Evolutionary conservation across 1,139 yeast species (phyloP).

Genomic region (Citeromyces hawaiiensis): DNA sequence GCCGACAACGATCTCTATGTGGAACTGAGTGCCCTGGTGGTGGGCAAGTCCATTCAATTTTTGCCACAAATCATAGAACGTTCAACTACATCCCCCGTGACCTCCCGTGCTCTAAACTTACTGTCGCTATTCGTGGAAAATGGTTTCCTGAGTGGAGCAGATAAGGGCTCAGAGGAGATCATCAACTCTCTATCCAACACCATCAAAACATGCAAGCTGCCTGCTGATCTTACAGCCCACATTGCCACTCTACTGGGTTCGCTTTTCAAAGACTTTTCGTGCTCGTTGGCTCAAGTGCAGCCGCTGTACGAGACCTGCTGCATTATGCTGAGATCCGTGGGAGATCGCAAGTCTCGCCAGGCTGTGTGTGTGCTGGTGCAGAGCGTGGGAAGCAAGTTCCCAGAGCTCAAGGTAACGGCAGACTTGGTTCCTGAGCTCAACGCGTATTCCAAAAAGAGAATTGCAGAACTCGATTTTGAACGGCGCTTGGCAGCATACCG

Average conservation of each 20-base stretch:
- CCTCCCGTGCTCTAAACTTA: slow-evolving; percentile 37
- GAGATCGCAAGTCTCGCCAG: slow-evolving; percentile 47
- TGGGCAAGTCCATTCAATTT: slow-evolving; percentile 37
- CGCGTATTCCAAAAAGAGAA: slow-evolving; percentile 45
- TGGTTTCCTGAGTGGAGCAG: slow-evolving; percentile 39
- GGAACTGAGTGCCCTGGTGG: slow-evolving; percentile 38
- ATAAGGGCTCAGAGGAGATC: slow-evolving; percentile 32
- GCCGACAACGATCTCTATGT: slow-evolving; percentile 29
- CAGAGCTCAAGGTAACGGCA: slow-evolving; percentile 30
- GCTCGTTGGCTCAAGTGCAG: slow-evolving; percentile 37
- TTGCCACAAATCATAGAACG: slow-evolving; percentile 35
- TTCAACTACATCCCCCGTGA: slow-evolving; percentile 32
- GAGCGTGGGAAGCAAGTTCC: slow-evolving; percentile 42
- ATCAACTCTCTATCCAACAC: slow-evolving; percentile 32
- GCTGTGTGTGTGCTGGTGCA: slow-evolving; percentile 46
- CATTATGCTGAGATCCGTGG: slow-evolving; percentile 41
- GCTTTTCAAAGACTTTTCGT: slow-evolving; percentile 26
- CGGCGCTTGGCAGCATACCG: slow-evolving; percentile 59
- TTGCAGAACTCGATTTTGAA: slow-evolving; percentile 74
- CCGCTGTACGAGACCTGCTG: slow-evolving; percentile 44
- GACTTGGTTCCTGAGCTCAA: slow-evolving; percentile 49
- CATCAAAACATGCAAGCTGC: neutral
- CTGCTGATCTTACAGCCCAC: slow-evolving; percentile 5
- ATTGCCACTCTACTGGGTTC: slow-evolving; percentile 5
- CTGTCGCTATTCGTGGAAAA: slow-evolving; percentile 44